Evolutionary conservation across 1,284 basidiomycete genomes (phyloP).

Genomic region (Austroboletus sp.): DNA sequence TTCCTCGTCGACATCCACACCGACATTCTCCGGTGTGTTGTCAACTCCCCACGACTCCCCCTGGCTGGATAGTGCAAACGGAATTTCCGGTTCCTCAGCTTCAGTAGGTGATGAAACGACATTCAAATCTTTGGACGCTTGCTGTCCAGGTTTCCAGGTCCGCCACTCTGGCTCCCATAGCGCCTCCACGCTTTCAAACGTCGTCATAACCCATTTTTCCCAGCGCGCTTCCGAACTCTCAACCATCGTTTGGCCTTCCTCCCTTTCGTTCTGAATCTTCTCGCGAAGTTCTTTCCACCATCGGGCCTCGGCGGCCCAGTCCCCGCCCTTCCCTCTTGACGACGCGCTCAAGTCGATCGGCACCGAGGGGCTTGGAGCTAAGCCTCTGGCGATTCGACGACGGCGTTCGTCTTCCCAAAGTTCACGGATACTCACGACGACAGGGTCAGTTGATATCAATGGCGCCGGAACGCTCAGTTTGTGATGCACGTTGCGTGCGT

Average conservation of each 20-base stretch:
- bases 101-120: neutral
- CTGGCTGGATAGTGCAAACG: conserved; percentile 22
- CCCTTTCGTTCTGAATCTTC: conserved; percentile 48
- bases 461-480: conserved; percentile 56
- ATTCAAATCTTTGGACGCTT: conserved; percentile 1
- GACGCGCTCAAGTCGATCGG: conserved; percentile 60
- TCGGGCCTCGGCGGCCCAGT: conserved; percentile 63
- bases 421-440: conserved; percentile 84
- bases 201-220: conserved; percentile 73
- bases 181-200: conserved; percentile 79
- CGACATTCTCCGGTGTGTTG: conserved; percentile 15
- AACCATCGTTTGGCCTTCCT: conserved; percentile 25
- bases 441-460: conserved; percentile 57
- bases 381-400: conserved; percentile 59
- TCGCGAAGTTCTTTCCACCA: conserved; percentile 62
- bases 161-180: conserved; percentile 60
- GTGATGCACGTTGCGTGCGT: conserved; percentile 68
- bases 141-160: conserved; percentile 48
- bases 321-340: conserved; percentile 49
- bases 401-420: conserved; percentile 91
- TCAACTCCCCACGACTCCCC: conserved; percentile 10
- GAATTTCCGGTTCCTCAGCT: conserved; percentile 18
- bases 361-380: conserved; percentile 60
- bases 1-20: conserved; percentile 50
- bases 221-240: conserved; percentile 32